Conservation (phyloP, 1,284 basidiomycete species). For the Moesziomyces globuligerus region DNA sequence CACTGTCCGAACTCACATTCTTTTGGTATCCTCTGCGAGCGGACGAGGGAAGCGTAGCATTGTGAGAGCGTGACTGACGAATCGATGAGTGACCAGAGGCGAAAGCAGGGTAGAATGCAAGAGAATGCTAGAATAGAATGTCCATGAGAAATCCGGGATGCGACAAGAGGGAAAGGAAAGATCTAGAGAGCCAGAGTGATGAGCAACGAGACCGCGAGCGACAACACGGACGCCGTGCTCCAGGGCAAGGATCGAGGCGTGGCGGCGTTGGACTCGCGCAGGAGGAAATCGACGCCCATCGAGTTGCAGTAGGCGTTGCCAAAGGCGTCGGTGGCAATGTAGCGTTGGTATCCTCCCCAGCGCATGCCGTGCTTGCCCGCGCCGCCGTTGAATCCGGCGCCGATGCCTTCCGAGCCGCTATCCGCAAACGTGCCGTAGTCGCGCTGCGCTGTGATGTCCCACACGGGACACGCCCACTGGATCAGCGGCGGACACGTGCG, state of each 20-base stretch:
- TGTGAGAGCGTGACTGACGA: not conserved
- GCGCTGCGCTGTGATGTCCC: conserved; percentile 63
- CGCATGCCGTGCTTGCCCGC: conserved; percentile 54
- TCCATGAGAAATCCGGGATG: not conserved
- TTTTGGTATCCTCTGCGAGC: not conserved
- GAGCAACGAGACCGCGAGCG: conserved; percentile 5
- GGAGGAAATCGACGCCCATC: conserved; percentile 58
- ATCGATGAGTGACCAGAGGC: not conserved
- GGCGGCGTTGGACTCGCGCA: conserved; percentile 45
- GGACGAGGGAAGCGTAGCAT: not conserved
- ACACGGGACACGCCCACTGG: conserved; percentile 61
- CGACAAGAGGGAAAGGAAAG: too few relatives aligned
- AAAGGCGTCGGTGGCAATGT: conserved; percentile 64
- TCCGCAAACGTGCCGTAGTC: conserved; percentile 67
- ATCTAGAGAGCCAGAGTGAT: conserved; percentile 1
- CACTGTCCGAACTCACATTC: not conserved
- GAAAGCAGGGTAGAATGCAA: not conserved
- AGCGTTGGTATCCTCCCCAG: conserved; percentile 59
- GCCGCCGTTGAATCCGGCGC: conserved; percentile 59
- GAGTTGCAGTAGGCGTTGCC: conserved; percentile 65
- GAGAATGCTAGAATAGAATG: not conserved
- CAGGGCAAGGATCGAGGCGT: not conserved
- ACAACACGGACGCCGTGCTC: not conserved
- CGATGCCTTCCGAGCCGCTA: conserved; percentile 53
- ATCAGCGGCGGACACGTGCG: conserved; percentile 62